Base-by-base conservation (phyloP, 768 basidiomycete species). In the Galerina sulciceps region DNA sequence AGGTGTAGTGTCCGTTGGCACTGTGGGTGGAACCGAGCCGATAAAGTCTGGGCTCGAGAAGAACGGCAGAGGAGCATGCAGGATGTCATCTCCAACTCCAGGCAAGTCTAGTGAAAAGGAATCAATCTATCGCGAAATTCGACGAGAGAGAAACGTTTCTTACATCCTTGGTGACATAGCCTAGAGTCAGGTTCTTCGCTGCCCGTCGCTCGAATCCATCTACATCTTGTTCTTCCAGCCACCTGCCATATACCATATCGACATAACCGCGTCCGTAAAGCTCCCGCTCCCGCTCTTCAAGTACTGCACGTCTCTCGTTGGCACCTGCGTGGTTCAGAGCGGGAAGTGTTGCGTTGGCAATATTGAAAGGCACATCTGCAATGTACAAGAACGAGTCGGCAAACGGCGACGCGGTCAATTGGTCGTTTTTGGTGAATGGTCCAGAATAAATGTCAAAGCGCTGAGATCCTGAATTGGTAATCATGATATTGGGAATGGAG, bases 381-480 rank as follows among this genome's bases (percentile, higher is more conserved):
- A 93, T 80, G 71, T 79, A 92, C 18, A 82, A 59, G 77, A 91
- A 90, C 9, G 75, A 58, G 66, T 93, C 85, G 0, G 75, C 70
- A 67, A 90, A 94, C 0, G 93, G 90, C 6, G 84, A 86, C 1
- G 84, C 83, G 0, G 90, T 90, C 44, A 93, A 80, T 64, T 92
- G 87, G 70, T 94, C 91, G 69, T 93, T 90, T 70, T 85, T 85
- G 31, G 88, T 89, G 74, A 94, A 94, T 2, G 84, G 66, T 1
- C 92, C 92, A 1, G 79, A 63, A 66, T 85, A 86, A 50, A 93
- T 70, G 63, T 89, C 82, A 72, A 85, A 91, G 49, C 90, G 85
- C 65, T 85, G 77, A 10, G 79, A 83, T 10, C 83, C 88, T 1
- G 88, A 82, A 72, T 89, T 87, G 52, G 78, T 73, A 57, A 92